Conservation (phyloP, 345 rosid species). For the Syzygium jambos region DNA sequence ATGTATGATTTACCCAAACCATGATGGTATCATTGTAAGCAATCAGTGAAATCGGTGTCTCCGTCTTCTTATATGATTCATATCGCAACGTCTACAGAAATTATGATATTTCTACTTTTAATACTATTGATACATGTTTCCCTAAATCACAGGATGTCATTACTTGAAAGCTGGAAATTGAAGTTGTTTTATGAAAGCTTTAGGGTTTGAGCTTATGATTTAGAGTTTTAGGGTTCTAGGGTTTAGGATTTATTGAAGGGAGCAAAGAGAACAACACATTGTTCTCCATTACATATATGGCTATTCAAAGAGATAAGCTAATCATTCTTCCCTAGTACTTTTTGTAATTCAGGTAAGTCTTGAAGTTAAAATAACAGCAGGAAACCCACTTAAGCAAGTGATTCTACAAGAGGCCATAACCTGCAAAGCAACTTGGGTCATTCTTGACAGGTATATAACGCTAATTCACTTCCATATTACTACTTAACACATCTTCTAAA, state of each 20-base stretch:
- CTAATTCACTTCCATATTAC: not conserved
- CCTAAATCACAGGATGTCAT: not conserved
- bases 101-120: not conserved
- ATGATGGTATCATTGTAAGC: not conserved
- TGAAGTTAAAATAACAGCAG: conserved; percentile 52
- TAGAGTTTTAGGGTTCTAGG: not conserved
- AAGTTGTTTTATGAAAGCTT: not conserved
- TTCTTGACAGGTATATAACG: conserved; percentile 40
- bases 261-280: not conserved
- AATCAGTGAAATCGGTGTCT: not conserved
- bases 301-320: not conserved
- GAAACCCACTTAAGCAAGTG: conserved; percentile 40
- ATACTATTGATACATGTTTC: not conserved
- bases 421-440: conserved; percentile 37
- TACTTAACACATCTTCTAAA: not conserved
- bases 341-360: conserved; percentile 19
- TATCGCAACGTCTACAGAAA: not conserved
- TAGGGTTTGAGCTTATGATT: not conserved
- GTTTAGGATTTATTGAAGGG: not conserved
- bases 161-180: not conserved
- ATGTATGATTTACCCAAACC: not conserved
- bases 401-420: conserved; percentile 37
- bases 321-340: not conserved
- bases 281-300: not conserved
- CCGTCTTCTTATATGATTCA: not conserved